Percentiles rank a stretch among this genome's conserved stretches.
These are phyloP conservation scores for Tardiomyces blankii DNA, from an alignment of 1,139 yeast species.

Conservation along the genomic window DNA sequence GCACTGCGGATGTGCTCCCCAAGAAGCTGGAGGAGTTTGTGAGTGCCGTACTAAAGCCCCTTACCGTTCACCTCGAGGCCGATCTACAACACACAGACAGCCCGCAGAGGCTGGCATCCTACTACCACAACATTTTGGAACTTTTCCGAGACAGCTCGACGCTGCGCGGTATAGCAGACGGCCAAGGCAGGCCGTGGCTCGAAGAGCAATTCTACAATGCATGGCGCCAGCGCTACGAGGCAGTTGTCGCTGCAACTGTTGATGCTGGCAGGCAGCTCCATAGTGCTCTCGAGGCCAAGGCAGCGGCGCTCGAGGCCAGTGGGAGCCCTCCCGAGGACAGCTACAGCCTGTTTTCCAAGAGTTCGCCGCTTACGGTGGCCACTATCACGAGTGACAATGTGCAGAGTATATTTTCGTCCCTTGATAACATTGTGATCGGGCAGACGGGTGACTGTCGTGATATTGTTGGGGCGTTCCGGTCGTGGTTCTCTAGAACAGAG, in stretches of 20 bases:
- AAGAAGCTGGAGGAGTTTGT: neutral
- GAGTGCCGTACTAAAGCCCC: neutral
- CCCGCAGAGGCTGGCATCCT: neutral
- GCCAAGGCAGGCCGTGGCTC: conserved; percentile 8
- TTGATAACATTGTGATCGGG: neutral
- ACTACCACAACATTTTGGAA: conserved; percentile 11
- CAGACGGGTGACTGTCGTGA: neutral
- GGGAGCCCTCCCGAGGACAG: neutral
- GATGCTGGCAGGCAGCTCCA: neutral
- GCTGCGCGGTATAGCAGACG: conserved; percentile 8
- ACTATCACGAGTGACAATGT: neutral
- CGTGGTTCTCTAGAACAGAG: neutral
- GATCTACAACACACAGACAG: neutral
- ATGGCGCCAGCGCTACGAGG: conserved; percentile 13
- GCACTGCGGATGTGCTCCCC: neutral
- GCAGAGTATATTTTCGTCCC: neutral
- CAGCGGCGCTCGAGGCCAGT: neutral
- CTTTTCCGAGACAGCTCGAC: conserved; percentile 11
- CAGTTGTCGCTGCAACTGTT: conserved; percentile 2
- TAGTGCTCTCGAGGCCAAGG: neutral
- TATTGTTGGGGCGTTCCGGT: neutral
- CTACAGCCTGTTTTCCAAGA: neutral
- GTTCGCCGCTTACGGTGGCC: neutral
- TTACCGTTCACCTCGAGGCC: neutral
- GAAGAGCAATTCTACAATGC: conserved; percentile 8